Evolutionary conservation across 2,329 filamentous ascomycete species (phyloP).

Genomic region (Ophiocordyceps polyrhachis-furcata): DNA sequence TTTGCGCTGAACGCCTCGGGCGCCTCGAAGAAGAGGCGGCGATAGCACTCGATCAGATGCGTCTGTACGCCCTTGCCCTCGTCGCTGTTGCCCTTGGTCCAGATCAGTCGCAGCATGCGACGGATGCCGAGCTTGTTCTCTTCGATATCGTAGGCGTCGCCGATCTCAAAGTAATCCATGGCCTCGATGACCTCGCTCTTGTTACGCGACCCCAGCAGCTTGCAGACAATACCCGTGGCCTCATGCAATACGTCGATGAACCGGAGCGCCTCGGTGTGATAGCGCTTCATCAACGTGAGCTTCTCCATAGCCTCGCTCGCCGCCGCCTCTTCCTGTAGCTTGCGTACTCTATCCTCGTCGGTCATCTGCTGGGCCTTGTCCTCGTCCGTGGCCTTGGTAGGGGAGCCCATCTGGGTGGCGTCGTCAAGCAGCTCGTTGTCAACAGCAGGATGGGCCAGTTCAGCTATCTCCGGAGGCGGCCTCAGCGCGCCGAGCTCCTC

Average conservation of each 20-base stretch:
- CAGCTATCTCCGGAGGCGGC: constrained; percentile 54
- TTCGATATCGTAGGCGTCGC: constrained; percentile 91
- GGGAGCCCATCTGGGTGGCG: constrained; percentile 60
- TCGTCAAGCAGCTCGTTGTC: constrained; percentile 72
- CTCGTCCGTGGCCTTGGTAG: constrained; percentile 9
- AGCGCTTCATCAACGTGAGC: constrained; percentile 70
- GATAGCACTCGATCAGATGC: constrained; percentile 94
- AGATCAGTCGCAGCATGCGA: constrained; percentile 90
- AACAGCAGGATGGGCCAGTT: constrained; percentile 43
- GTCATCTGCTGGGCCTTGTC: constrained; percentile 50
- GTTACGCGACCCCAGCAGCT: constrained; percentile 83
- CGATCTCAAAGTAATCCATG: constrained; percentile 94
- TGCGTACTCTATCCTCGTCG: constrained; percentile 61
- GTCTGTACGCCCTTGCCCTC: constrained; percentile 96
- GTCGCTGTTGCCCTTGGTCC: constrained; percentile 98
- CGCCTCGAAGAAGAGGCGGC: constrained; percentile 85
- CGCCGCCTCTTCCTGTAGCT: constrained; percentile 70
- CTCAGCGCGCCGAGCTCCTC: constrained; percentile 64
- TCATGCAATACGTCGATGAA: constrained; percentile 87
- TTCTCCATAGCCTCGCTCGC: constrained; percentile 79
- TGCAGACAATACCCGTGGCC: constrained; percentile 62
- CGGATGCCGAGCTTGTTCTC: constrained; percentile 84
- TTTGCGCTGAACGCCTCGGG: constrained; percentile 75
- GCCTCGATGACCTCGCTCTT: constrained; percentile 98
- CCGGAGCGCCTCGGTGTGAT: constrained; percentile 80